Evolutionary conservation across 441 rosid species (phyloP).

Genomic region (Populus hybrid): DNA sequence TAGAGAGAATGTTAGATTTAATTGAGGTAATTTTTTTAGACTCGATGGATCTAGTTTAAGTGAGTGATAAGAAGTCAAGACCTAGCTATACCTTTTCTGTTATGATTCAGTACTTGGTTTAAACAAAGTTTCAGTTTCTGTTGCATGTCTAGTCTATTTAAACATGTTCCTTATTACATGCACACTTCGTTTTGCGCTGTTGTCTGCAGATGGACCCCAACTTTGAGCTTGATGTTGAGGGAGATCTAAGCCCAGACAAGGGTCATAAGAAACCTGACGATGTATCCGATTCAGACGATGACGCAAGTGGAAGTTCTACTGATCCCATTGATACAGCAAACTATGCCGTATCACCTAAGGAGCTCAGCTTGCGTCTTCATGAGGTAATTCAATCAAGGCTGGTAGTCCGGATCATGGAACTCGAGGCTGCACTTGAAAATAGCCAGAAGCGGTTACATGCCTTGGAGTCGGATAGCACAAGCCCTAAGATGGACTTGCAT

Average conservation of each 20-base stretch:
- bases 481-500: background rate
- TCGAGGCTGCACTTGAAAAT: conserved; percentile 28
- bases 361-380: conserved; percentile 37
- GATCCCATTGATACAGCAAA: conserved; percentile 7
- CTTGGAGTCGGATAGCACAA: conserved; percentile 9
- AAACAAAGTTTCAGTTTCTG: background rate
- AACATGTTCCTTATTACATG: no score
- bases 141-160: background rate
- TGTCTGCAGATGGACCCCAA: conserved; percentile 14
- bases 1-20: conserved; percentile 9
- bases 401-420: conserved; percentile 28
- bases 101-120: background rate
- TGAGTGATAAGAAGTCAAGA: no score
- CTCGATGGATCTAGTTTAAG: background rate
- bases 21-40: conserved; percentile 17
- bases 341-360: conserved; percentile 21
- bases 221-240: conserved; percentile 8
- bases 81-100: background rate
- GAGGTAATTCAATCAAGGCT: conserved; percentile 37
- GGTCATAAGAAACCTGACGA: background rate
- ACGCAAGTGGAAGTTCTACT: conserved; percentile 1
- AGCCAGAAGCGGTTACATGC: conserved; percentile 26
- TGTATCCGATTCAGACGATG: conserved; percentile 12
- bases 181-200: background rate
- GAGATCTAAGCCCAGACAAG: conserved; percentile 8